Evolutionary conservation across 305 asterid genomes (phyloP).

Genomic region (Fraxinus dipetala): DNA sequence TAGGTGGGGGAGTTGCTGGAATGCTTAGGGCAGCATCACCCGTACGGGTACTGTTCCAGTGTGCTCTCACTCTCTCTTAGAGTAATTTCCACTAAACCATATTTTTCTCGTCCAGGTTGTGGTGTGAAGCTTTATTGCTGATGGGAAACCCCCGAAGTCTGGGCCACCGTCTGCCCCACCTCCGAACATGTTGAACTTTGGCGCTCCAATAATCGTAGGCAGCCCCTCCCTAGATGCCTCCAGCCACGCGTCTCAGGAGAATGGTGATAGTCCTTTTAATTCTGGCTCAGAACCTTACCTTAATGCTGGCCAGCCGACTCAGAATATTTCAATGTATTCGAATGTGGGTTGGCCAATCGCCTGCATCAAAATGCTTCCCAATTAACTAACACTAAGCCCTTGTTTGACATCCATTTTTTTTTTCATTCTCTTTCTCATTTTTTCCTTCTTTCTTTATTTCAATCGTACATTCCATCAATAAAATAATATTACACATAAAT

Average conservation of each 20-base stretch:
- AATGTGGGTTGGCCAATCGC: constrained; percentile 67
- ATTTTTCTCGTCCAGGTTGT: constrained; percentile 46
- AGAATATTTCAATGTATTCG: constrained; percentile 53
- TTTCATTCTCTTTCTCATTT: too few species aligned
- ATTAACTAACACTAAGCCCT: constrained; percentile 21
- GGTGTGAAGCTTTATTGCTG: constrained; percentile 82
- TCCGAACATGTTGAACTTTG: constrained; percentile 53
- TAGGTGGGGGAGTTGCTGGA: constrained; percentile 90
- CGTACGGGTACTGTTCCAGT: constrained; percentile 53
- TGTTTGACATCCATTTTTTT: too few species aligned
- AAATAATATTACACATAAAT: too few species aligned
- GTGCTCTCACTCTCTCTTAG: background rate
- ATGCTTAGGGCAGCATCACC: constrained; percentile 76
- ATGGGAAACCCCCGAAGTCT: constrained; percentile 59
- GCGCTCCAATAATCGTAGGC: constrained; percentile 37
- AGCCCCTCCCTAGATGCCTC: constrained; percentile 66
- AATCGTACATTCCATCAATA: too few species aligned
- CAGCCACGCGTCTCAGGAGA: constrained; percentile 61
- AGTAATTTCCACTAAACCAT: background rate
- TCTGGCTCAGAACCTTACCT: constrained; percentile 40
- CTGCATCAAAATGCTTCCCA: constrained; percentile 59
- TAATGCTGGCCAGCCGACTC: constrained; percentile 47
- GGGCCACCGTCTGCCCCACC: constrained; percentile 32
- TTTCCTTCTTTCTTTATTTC: too few species aligned
- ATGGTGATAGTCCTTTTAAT: constrained; percentile 43